Percentiles rank a stretch among this genome's conserved stretches.
These are phyloP conservation scores for Colletotrichum higginsianum DNA, from an alignment of 2,329 filamentous ascomycete genomes.

Conservation along the genomic window DNA sequence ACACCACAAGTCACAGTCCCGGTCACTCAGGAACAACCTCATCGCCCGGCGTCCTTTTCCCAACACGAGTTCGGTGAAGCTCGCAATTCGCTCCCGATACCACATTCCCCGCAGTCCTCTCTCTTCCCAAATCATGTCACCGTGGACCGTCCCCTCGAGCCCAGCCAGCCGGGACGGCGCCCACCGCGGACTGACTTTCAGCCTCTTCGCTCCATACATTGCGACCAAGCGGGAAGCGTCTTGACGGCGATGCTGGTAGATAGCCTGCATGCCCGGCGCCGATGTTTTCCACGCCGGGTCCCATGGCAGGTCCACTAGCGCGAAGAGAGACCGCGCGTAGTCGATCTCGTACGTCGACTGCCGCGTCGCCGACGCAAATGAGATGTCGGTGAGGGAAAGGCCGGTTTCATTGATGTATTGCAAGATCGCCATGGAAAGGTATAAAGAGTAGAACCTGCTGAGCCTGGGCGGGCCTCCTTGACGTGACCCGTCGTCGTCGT, in stretches of 20 bases:
- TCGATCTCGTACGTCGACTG: background rate
- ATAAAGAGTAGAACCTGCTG: background rate
- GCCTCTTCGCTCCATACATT: background rate
- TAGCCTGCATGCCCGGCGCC: background rate
- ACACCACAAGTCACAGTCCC: background rate
- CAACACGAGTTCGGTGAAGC: background rate
- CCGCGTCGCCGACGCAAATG: background rate
- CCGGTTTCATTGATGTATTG: background rate
- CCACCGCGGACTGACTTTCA: background rate
- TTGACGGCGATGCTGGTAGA: background rate
- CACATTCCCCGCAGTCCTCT: background rate
- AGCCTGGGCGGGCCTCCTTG: background rate
- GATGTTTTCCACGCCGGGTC: background rate
- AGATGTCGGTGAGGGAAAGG: background rate
- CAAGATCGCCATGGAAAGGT: background rate
- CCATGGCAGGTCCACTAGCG: background rate
- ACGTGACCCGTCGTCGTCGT: background rate
- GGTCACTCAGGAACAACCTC: background rate
- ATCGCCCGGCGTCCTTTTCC: background rate
- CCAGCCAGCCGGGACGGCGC: background rate
- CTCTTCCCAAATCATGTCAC: background rate
- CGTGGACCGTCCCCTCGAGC: background rate
- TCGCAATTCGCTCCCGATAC: background rate
- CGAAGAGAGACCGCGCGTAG: background rate
- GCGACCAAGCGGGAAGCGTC: background rate